Conservation (phyloP, 2,329 filamentous ascomycete genomes). For the Aspergillus unguis region DNA sequence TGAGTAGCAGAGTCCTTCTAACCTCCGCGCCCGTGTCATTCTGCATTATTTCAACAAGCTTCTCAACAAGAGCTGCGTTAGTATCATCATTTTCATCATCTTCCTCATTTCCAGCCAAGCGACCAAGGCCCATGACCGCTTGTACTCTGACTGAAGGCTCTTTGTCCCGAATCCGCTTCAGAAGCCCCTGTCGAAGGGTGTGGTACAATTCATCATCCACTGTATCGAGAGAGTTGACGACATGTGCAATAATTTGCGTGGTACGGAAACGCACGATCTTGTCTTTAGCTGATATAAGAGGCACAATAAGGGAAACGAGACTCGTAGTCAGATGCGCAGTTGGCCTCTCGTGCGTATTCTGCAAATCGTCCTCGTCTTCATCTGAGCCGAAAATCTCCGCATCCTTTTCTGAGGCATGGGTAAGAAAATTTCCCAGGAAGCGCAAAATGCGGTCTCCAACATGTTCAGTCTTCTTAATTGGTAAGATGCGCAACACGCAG, state of each 20-base stretch:
- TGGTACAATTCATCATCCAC: conserved; percentile 92
- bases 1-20: conserved; percentile 78
- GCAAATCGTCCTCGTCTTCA: conserved; percentile 63
- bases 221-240: conserved; percentile 87
- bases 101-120: conserved; percentile 71
- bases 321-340: conserved; percentile 73
- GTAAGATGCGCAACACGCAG: conserved; percentile 76
- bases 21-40: conserved; percentile 95
- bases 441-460: conserved; percentile 81
- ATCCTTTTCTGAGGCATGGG: conserved; percentile 64
- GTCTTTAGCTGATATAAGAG: conserved; percentile 80
- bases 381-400: conserved; percentile 62
- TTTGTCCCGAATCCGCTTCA: conserved; percentile 88
- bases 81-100: conserved; percentile 66
- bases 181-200: conserved; percentile 70
- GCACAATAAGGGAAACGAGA: conserved; percentile 69
- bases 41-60: conserved; percentile 81
- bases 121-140: conserved; percentile 83
- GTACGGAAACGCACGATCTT: conserved; percentile 87
- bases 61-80: conserved; percentile 68
- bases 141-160: conserved; percentile 89
- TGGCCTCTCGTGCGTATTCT: conserved; percentile 75
- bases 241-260: conserved; percentile 83
- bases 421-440: conserved; percentile 84
- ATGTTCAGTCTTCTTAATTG: conserved; percentile 85